These are phyloP conservation scores for Penicillium sclerotigenum DNA, from an alignment of 2,329 filamentous ascomycete species.

Conservation along the genomic window DNA sequence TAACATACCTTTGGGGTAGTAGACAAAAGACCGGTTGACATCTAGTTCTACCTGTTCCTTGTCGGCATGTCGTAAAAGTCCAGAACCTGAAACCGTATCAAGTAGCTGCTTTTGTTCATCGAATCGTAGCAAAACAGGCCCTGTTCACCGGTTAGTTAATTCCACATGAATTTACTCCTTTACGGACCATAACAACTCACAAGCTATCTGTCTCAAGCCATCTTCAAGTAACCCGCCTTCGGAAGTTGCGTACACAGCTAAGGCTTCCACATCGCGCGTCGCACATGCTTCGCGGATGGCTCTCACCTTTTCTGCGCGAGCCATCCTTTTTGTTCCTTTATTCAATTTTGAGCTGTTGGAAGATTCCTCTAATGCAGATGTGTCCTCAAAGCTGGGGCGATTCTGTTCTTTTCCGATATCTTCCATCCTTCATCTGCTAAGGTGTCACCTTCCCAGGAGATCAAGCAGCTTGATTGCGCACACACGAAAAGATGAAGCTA, in stretches of 20 bases:
- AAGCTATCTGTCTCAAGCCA: conserved; percentile 67
- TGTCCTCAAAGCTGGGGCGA: conserved; percentile 3
- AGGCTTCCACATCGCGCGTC: conserved; percentile 53
- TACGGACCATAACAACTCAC: conserved; percentile 54
- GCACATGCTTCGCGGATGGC: conserved; percentile 60
- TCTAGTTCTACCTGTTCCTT: conserved; percentile 90
- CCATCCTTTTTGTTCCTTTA: conserved; percentile 1
- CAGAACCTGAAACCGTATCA: conserved; percentile 50
- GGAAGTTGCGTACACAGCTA: conserved; percentile 60
- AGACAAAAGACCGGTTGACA: conserved; percentile 93
- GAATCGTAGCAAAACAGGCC: conserved; percentile 51
- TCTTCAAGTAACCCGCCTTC: conserved; percentile 67
- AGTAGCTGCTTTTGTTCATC: conserved; percentile 18
- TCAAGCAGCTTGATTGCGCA: background rate
- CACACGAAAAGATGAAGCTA: background rate
- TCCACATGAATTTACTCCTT: background rate
- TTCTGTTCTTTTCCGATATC: background rate
- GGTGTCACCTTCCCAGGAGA: background rate
- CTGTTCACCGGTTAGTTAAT: conserved; percentile 30
- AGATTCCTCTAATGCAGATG: background rate
- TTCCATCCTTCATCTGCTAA: background rate
- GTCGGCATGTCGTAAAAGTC: conserved; percentile 73
- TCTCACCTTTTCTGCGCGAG: conserved; percentile 40
- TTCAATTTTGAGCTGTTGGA: background rate
- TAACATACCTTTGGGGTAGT: conserved; percentile 76